These are phyloP conservation scores for Creolimax fragrantissima DNA, from an alignment of 78 protist species.

Conservation along the genomic window DNA sequence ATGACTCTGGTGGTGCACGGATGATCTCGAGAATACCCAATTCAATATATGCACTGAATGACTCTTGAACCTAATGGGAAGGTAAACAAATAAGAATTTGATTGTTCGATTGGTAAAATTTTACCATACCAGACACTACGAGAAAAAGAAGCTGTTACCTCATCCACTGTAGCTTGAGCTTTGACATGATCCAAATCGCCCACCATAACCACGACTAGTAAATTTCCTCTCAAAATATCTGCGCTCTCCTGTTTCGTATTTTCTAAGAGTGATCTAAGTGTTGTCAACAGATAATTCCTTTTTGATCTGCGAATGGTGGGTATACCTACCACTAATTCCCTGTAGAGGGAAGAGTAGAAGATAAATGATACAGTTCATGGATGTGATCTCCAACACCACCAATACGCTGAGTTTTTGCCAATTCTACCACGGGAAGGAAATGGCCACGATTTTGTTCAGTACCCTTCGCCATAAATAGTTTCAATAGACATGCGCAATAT, in stretches of 20 bases:
- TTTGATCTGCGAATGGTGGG: neutral
- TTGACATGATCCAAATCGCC: neutral
- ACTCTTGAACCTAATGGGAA: neutral
- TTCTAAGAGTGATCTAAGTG: neutral
- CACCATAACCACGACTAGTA: neutral
- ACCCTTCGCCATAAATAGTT: too few species aligned
- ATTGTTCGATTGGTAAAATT: neutral
- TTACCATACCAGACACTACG: neutral
- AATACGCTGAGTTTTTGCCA: neutral
- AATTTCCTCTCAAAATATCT: too few species aligned
- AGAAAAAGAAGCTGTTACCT: neutral
- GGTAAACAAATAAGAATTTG: neutral
- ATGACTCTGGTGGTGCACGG: neutral
- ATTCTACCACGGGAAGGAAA: neutral
- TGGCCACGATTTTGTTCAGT: neutral
- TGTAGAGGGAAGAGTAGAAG: neutral
- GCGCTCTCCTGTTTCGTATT: neutral
- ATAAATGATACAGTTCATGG: too few species aligned
- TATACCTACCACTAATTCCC: neutral
- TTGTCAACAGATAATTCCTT: neutral
- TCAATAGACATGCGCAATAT: too few species aligned
- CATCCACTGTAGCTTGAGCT: neutral
- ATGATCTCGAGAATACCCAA: neutral
- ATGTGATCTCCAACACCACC: too few species aligned
- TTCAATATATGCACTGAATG: neutral